Evolutionary conservation across 2,329 filamentous ascomycete species (phyloP), one percentile per base, ranked within the genome.

Genomic region (Hypoxylon sp.): DNA sequence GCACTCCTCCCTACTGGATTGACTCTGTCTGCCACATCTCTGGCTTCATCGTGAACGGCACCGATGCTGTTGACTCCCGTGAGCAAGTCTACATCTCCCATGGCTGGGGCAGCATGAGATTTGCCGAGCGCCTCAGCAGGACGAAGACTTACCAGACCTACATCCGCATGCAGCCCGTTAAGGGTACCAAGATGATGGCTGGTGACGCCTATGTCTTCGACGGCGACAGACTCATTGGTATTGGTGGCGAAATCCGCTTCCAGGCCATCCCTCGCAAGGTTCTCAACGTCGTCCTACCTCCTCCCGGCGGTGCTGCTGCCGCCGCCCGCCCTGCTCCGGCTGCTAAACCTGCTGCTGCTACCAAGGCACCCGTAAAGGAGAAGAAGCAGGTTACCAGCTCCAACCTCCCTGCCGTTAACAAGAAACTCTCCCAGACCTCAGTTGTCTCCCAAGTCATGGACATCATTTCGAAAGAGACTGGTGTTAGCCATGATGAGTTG

Each of bases 281-380:
- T 25, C 83, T 92, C 67, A 90, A 91, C 81, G 85, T 89, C 73
- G 86, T 92, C 78, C 81, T 92, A 69, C 90, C 90, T 61, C 89
- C 89, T 1, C 82, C 85, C 30, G 87, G 86, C 49, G 84, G 86
- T 51, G 84, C 84, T 68, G 80, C 79, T 44, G 78, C 79, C 42
- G 78, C 80, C 22, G 79, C 81, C 57, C 79, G 81, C 51, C 73
- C 79, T 54, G 68, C 78, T 20, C 72, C 74, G 3, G 73, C 80
- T 33, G 74, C 81, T 42, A 78, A 80, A 51, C 65, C 79, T 57
- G 76, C 81, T 50, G 74, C 79, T 44, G 40, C 17, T 22, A 73
- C 79, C 37, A 79, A 82, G 69, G 78, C 82, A 27, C 51, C 75
- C 57, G 62, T 73, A 60, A 79, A 82, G 64, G 80, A 82, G 78